Base-by-base conservation (phyloP, 306 rosid species). In the Corylus heterophylla region DNA sequence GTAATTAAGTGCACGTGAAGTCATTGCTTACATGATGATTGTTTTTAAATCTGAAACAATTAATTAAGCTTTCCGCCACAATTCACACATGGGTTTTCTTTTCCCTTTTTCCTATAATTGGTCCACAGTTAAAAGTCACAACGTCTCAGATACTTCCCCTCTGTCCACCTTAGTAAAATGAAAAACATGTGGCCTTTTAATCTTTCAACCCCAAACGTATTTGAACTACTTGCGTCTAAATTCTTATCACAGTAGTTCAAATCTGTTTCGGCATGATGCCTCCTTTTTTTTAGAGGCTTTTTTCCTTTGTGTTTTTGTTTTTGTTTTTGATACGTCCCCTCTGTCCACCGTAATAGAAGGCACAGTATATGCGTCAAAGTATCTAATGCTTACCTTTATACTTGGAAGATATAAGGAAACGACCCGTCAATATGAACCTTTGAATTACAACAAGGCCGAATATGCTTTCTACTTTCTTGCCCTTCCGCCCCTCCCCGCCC, bases 21-120 rank as follows among this genome's bases (percentile, higher is more conserved):
- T 88, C 88, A 85, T 44, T 70, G 86, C 86, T 76, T 79, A 85
- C 84, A 45, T 85, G n/a, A 67, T 31, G 12, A 37, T 54, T 2
- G 12, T 54, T 9, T 4, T 17, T 37, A 10, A 17, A 37, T 71
- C 56, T 25, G 4, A 13, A 54, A 17, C 35, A 22, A 22, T 22
- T 22, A 22, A 22, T 22, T 22, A 22, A 22, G 25, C 25, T 22
- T 22, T 31, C 5, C 8, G 11, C 13, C 62, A 12, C 54, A 51
- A 8, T 5, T 54, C 18, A 56, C 64, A 58, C 64, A 8, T 3
- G 31, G 6, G 4, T 22, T 22, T 22, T 22, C 25, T 20, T 20
- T 7, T 47, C 3, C n/a, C 12, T 4, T 56, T 56, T 56, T 56
- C 20, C 25, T 22, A 22, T 6, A n/a, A 22, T 56, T 22, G 25